phyloP scores from a whole-genome alignment of 2,329 filamentous ascomycete species.

The Lecanicillium sp. region DNA sequence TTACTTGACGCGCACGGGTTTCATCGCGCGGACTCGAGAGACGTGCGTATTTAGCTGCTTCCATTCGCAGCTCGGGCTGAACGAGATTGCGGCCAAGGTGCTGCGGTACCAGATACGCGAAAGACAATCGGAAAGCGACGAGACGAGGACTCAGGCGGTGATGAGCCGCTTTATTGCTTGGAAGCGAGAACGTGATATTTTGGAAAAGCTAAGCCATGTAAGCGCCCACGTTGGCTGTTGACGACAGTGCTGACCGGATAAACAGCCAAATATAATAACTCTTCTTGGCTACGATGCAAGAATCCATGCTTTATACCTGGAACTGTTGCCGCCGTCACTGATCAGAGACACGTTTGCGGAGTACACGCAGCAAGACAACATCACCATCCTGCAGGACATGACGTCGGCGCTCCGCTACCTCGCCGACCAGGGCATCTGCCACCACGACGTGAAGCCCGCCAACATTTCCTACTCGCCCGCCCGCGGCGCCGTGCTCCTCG shows the following conservation, averaged over 20 bases:
- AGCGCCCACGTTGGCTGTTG: too few species aligned
- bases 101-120: neutral
- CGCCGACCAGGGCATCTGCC: neutral
- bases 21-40: too few species aligned
- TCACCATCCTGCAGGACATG: conserved; percentile 3
- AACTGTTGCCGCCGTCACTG: neutral
- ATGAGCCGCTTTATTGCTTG: neutral
- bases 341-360: neutral
- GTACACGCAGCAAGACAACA: neutral
- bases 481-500: conserved; percentile 11
- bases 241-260: neutral
- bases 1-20: too few species aligned
- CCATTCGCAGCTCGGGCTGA: neutral
- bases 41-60: conserved; percentile 30
- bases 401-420: conserved; percentile 9
- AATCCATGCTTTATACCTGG: neutral
- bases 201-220: neutral
- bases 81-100: neutral
- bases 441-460: conserved; percentile 14
- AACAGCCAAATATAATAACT: neutral
- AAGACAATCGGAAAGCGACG: neutral
- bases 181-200: neutral
- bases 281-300: neutral
- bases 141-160: neutral
- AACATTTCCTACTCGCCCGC: conserved; percentile 12